Base-by-base conservation (phyloP, 345 rosid genomes). In the Rubroshorea leprosula region DNA sequence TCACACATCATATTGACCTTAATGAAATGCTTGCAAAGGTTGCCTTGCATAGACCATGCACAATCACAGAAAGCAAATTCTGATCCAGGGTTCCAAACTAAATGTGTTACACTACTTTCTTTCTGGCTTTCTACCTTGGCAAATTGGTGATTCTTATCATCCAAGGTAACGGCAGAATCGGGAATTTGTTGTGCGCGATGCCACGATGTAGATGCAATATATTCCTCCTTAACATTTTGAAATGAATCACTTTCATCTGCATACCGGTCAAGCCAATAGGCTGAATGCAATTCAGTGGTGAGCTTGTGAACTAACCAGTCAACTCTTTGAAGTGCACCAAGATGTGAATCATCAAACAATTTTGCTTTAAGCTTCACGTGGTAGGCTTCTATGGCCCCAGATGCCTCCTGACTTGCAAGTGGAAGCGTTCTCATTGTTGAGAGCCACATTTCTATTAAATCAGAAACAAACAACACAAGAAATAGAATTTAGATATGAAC, bases 241-340 rank as follows among this genome's bases (percentile, higher is more conserved):
- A 89, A 89, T 43, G 92, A 87, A 78, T 74, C 88, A 62, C 88
- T 89, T 73, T 89, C 99, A 72, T 93, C 96, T 3, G 97, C 96
- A 66, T 78, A 82, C 54, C 97, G 75, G 64, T 87, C 96, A 55
- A 86, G 86, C 97, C 99, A 93, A 61, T 93, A 89, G 58, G 91
- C 75, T 6, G 99, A 85, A 74, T 93, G 95, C 73, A 93, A 74
- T 69, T 89, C 96, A 0, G 92, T 93, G 15, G 81, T 93, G 74
- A 89, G 82, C 78, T 87, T 93, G 78, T 87, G 97, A 57, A 93
- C 99, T 52, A 93, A 76, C 99, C 96, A 89, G 67, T 89, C 97
- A 49, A 83, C 96, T 79, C 99, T 89, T 66, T 77, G 80, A 58
- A 87, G 85, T 7, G 99, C 85, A 68, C 87, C 87, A 43, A 93